Evolutionary conservation across 768 basidiomycete species (phyloP), one percentile per base, ranked within the genome.

Genomic region (Lentinus tigrinus): DNA sequence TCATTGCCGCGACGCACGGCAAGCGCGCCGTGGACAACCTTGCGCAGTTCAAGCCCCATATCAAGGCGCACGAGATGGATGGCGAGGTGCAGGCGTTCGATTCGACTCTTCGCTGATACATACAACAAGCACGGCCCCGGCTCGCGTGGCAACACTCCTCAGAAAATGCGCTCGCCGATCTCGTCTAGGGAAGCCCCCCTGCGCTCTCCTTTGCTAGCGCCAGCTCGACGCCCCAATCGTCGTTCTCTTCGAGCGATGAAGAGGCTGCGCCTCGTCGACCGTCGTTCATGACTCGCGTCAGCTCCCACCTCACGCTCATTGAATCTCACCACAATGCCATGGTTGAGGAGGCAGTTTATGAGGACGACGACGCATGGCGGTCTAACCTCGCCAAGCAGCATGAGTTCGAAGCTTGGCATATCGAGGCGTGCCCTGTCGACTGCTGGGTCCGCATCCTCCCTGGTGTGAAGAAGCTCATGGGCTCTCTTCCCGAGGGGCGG

Each of bases 21-120:
- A 85, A 88, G 67, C 85, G 88, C 58, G 88, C 87, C 8, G 77
- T 87, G 66, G 88, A 90, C 74, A 90, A 90, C 72, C 81, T 89
- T 61, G 69, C 78, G 4, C 75, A 78, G 46, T 84, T 84, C 75
- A 84, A 82, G 65, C 85, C 85, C 0, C 68, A 77, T 31, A 81
- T 86, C 64, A 74, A 75, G 61, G 46, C 66, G 26, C 76, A 84
- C 68, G 79, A 85, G 69, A 81, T 86, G 76, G 81, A 83, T 64
- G 70, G 61, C 28, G 84, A 81, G 57, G 84, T 86, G 3, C 73
- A 77, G 17, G 74, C 74, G 26, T 88, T 88, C 61, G 87, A 89
- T 67, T 75, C 82, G 63, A 77, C 83, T 74, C 72, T 84, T 79
- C 61, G 87, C 86, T 19, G 87, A 88, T 62, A 83, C 85, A 23